phyloP scores from a whole-genome alignment of 1,284 basidiomycete species.

The Hemileia vastatrix region DNA sequence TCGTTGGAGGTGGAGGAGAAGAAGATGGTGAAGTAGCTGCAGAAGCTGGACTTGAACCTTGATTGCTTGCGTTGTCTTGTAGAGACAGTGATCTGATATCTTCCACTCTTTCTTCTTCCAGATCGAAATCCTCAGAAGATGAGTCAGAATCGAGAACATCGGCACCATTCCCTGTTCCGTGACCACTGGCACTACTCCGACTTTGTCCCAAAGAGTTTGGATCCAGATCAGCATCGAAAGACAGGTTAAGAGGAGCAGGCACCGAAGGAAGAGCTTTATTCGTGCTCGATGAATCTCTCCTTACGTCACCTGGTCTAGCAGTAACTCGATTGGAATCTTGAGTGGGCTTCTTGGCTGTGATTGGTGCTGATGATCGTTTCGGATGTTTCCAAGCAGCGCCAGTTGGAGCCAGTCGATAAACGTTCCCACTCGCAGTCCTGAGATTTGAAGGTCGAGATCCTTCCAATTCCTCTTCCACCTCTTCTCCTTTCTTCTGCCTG shows the following conservation, averaged over 20 bases:
- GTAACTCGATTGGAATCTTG: not conserved
- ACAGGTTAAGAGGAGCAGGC: not conserved
- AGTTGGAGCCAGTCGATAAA: not conserved
- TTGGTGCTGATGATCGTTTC: not conserved
- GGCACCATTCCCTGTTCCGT: not conserved
- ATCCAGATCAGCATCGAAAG: not conserved
- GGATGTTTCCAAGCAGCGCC: not conserved
- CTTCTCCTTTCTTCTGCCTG: slow-evolving; percentile 22
- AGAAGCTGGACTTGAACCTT: not conserved
- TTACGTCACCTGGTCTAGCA: not conserved
- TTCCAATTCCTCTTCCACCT: not conserved
- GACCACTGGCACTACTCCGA: not conserved
- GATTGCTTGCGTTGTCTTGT: not conserved
- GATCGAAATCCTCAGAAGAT: not conserved
- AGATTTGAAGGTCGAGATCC: not conserved
- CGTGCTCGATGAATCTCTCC: too few species aligned
- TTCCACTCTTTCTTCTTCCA: not conserved
- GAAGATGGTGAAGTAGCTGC: not conserved
- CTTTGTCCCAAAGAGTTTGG: not conserved
- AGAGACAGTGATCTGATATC: not conserved
- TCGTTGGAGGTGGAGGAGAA: not conserved
- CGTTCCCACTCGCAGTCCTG: not conserved
- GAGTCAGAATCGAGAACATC: not conserved
- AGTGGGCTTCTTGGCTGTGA: too few species aligned
- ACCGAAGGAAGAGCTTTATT: not conserved